phyloP scores from a whole-genome alignment of 2,329 filamentous ascomycete genomes.

The Acarospora socialis region DNA sequence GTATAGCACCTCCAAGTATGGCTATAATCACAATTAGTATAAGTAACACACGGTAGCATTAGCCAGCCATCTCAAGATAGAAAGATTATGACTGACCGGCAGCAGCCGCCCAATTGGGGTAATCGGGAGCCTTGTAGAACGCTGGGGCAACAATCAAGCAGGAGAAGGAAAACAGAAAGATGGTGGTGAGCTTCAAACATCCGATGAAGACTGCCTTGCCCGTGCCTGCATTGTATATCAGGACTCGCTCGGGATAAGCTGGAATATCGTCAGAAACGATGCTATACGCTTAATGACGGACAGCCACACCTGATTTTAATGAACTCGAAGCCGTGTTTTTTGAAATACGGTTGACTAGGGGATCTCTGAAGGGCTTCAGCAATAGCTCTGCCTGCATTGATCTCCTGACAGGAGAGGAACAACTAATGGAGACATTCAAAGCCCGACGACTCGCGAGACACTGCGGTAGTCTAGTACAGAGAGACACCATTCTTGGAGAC shows the following conservation, averaged over 20 bases:
- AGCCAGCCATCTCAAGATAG: neutral
- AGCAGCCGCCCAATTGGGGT: slow-evolving; percentile 28
- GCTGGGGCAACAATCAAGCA: slow-evolving; percentile 47
- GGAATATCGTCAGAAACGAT: neutral
- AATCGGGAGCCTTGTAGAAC: slow-evolving; percentile 32
- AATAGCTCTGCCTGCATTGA: too few species aligned
- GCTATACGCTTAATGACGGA: neutral
- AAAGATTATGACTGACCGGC: slow-evolving; percentile 22
- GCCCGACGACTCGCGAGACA: too few species aligned
- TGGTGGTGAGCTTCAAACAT: slow-evolving; percentile 54
- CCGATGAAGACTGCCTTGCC: slow-evolving; percentile 53
- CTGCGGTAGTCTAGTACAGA: too few species aligned
- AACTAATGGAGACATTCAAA: too few species aligned
- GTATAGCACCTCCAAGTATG: slow-evolving; percentile 45
- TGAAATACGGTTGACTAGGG: too few species aligned
- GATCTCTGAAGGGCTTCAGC: too few species aligned
- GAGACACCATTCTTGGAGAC: too few species aligned
- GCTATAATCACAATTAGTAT: slow-evolving; percentile 28
- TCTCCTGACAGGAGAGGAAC: too few species aligned
- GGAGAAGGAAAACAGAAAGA: slow-evolving; percentile 56
- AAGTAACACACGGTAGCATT: neutral
- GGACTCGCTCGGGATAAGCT: slow-evolving; percentile 44
- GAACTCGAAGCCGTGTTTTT: too few species aligned
- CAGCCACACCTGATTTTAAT: neutral
- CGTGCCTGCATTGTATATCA: slow-evolving; percentile 65